Evolutionary conservation across 352 stramenopile species (phyloP).

Genomic region (Hyphochytrium catenoides): DNA sequence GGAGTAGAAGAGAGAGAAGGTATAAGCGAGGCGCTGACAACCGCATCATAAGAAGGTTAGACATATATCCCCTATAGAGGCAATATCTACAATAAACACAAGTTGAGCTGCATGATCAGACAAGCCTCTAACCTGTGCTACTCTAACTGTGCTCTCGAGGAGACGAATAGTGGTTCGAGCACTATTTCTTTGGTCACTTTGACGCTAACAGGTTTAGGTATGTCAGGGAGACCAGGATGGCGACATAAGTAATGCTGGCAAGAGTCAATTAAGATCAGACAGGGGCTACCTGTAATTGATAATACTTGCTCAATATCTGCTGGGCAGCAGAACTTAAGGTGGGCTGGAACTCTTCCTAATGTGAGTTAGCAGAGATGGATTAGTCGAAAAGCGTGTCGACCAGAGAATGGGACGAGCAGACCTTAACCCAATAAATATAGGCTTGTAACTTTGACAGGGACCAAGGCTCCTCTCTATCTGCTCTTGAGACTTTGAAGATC

Average conservation of each 20-base stretch:
- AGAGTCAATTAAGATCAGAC: conserved; percentile 5
- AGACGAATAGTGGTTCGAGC: conserved; percentile 74
- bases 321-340: conserved; percentile 47
- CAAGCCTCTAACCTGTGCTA: conserved; percentile 34
- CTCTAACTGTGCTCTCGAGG: conserved; percentile 75
- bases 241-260: neutral
- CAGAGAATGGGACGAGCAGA: conserved; percentile 1
- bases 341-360: conserved; percentile 48
- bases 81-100: too few species aligned
- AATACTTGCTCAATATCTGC: conserved; percentile 69
- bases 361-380: too few species aligned
- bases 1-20: too few species aligned
- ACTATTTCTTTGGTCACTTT: conserved; percentile 27
- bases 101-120: too few species aligned
- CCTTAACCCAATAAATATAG: conserved; percentile 75
- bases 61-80: too few species aligned
- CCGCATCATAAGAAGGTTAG: too few species aligned
- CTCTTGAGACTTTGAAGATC: conserved; percentile 4
- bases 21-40: too few species aligned
- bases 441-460: conserved; percentile 64
- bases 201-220: too few species aligned
- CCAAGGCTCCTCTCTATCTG: conserved; percentile 22
- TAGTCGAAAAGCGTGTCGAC: neutral
- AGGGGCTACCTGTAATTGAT: conserved; percentile 32
- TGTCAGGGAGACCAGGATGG: too few species aligned